Evolutionary conservation across 495 filamentous ascomycete species (phyloP).

Genomic region (Niebla homalea): DNA sequence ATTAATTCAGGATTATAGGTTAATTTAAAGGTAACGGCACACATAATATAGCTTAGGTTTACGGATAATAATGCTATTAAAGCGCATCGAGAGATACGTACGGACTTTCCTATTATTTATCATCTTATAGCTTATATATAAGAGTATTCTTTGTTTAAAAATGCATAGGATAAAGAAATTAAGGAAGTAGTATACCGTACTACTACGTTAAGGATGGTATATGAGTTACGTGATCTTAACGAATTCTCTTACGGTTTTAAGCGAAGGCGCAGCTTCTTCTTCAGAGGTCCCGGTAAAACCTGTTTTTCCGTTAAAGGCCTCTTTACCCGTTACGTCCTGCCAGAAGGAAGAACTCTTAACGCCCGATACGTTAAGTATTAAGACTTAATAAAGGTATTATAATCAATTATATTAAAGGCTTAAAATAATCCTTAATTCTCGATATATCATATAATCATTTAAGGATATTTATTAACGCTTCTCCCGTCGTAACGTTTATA

Average conservation of each 20-base stretch:
- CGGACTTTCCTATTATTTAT: neutral
- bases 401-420: too few relatives aligned
- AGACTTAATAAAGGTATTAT: conserved; percentile 1
- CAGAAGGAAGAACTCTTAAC: neutral
- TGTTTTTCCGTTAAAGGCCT: too few relatives aligned
- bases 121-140: conserved; percentile 3
- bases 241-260: neutral
- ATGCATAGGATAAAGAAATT: neutral
- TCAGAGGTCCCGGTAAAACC: neutral
- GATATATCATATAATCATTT: too few relatives aligned
- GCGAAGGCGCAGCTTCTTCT: neutral
- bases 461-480: too few relatives aligned
- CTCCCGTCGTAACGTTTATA: too few relatives aligned
- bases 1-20: conserved; percentile 1
- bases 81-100: too few relatives aligned
- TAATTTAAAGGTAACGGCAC: conserved; percentile 1
- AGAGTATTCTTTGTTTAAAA: neutral
- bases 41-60: conserved; percentile 2
- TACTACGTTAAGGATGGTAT: too few relatives aligned
- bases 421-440: too few relatives aligned
- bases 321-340: neutral
- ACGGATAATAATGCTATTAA: neutral
- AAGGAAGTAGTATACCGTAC: too few relatives aligned
- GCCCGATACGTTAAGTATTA: neutral
- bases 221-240: conserved; percentile 3